A percentile compares a stretch with the other conserved stretches of the same genome.
Conservation (phyloP, 2,329 filamentous ascomycete genomes). For the Atkinsonella texensis region DNA sequence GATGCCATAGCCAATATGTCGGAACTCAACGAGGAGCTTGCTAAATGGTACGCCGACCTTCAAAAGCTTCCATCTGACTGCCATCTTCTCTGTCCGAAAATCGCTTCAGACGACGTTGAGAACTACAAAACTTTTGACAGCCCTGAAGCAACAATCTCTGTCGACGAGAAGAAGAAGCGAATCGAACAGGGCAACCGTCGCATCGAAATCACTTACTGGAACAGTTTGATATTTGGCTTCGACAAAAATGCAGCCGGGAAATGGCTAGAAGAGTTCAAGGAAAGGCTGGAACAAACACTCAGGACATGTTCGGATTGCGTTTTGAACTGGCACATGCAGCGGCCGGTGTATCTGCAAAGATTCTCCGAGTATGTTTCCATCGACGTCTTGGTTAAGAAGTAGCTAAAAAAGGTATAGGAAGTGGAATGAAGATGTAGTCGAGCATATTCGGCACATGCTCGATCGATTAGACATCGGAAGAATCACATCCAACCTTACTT, state of each 20-base stretch:
- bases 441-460: slow-evolving; percentile 42
- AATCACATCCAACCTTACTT: slow-evolving; percentile 47
- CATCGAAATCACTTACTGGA: slow-evolving; percentile 52
- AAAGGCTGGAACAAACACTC: slow-evolving; percentile 45
- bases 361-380: slow-evolving; percentile 41
- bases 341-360: slow-evolving; percentile 48
- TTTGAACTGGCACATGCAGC: slow-evolving; percentile 60
- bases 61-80: slow-evolving; percentile 32
- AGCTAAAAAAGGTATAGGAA: slow-evolving; percentile 18
- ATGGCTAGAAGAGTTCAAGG: slow-evolving; percentile 47
- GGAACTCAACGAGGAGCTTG: slow-evolving; percentile 27
- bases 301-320: slow-evolving; percentile 58
- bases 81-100: slow-evolving; percentile 58
- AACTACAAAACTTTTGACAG: slow-evolving; percentile 44
- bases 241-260: slow-evolving; percentile 46
- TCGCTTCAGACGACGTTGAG: slow-evolving; percentile 48
- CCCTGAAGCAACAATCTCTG: slow-evolving; percentile 34
- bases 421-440: slow-evolving; percentile 39
- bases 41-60: slow-evolving; percentile 30
- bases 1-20: slow-evolving; percentile 21
- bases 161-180: slow-evolving; percentile 37
- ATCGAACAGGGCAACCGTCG: slow-evolving; percentile 44
- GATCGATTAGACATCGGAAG: slow-evolving; percentile 48
- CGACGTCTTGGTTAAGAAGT: background rate
- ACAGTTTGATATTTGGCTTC: slow-evolving; percentile 57